Evolutionary conservation across 306 rosid species (phyloP).

Genomic region (Citrullus colocynthis): DNA sequence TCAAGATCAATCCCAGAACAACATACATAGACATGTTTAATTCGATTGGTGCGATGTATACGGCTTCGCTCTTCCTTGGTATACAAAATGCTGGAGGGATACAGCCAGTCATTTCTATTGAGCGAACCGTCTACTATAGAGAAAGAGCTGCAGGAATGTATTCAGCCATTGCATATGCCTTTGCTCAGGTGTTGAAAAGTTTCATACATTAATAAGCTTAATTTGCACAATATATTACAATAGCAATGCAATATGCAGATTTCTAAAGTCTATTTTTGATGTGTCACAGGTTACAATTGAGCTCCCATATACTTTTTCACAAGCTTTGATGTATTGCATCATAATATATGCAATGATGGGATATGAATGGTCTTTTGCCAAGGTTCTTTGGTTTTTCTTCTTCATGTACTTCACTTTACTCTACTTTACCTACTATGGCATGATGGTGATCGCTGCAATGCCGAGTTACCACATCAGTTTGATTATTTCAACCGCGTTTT

Average conservation of each 20-base stretch:
- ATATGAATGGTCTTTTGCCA: slow-evolving; percentile 40
- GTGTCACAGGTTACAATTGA: slow-evolving; percentile 41
- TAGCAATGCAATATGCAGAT: not conserved
- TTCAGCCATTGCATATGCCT: slow-evolving; percentile 54
- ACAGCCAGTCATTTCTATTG: slow-evolving; percentile 46
- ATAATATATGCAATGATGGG: slow-evolving; percentile 57
- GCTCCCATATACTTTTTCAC: slow-evolving; percentile 34
- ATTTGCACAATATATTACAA: not conserved
- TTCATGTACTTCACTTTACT: slow-evolving; percentile 47
- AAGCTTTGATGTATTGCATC: slow-evolving; percentile 26
- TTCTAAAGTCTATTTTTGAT: not conserved
- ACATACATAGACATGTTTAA: slow-evolving; percentile 27
- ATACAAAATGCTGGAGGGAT: slow-evolving; percentile 30
- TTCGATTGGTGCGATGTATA: slow-evolving; percentile 41
- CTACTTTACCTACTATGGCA: slow-evolving; percentile 58
- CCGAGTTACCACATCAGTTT: slow-evolving; percentile 48
- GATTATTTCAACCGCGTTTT: slow-evolving; percentile 43
- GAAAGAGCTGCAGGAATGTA: slow-evolving; percentile 59
- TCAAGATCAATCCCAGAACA: not conserved
- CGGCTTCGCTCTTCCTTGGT: slow-evolving; percentile 42
- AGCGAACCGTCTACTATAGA: slow-evolving; percentile 44
- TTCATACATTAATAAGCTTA: not conserved
- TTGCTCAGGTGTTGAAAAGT: slow-evolving; percentile 28
- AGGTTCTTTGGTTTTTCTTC: slow-evolving; percentile 46
- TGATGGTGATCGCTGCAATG: slow-evolving; percentile 44